Evolutionary conservation across 2,329 filamentous ascomycete genomes (phyloP).

Genomic region (Stagonosporopsis chrysanthemi): DNA sequence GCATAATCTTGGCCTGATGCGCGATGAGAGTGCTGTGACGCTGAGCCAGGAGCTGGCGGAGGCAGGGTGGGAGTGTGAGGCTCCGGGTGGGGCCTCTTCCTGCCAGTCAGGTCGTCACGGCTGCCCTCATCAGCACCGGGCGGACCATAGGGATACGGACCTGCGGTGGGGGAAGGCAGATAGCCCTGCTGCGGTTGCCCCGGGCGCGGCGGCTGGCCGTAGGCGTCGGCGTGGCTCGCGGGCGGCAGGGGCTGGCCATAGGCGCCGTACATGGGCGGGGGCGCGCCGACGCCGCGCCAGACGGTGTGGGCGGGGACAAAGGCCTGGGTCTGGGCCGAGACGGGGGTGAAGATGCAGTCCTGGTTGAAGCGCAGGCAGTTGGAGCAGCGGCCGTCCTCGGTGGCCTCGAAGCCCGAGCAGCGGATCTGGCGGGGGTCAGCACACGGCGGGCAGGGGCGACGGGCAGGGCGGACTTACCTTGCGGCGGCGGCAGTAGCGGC

Average conservation of each 20-base stretch:
- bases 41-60: constrained; percentile 56
- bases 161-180: constrained; percentile 55
- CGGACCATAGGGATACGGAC: constrained; percentile 51
- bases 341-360: constrained; percentile 79
- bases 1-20: constrained; percentile 48
- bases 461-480: no score
- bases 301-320: constrained; percentile 77
- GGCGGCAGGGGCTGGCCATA: constrained; percentile 59
- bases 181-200: constrained; percentile 48
- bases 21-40: constrained; percentile 51
- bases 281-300: constrained; percentile 57
- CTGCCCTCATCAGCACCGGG: constrained; percentile 48
- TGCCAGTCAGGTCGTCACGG: constrained; percentile 50
- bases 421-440: constrained; percentile 65
- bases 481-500: constrained; percentile 65
- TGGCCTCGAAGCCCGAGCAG: constrained; percentile 77
- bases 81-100: constrained; percentile 58
- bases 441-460: background rate
- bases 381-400: constrained; percentile 73
- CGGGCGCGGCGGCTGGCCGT: constrained; percentile 47
- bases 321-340: constrained; percentile 76
- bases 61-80: constrained; percentile 60
- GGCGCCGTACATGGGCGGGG: constrained; percentile 60
- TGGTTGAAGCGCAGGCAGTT: constrained; percentile 78
- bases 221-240: constrained; percentile 44